A percentile compares a stretch with the other conserved stretches of the same genome.
Conservation (phyloP, 352 stramenopile genomes). For the Pythium brachiatum region DNA sequence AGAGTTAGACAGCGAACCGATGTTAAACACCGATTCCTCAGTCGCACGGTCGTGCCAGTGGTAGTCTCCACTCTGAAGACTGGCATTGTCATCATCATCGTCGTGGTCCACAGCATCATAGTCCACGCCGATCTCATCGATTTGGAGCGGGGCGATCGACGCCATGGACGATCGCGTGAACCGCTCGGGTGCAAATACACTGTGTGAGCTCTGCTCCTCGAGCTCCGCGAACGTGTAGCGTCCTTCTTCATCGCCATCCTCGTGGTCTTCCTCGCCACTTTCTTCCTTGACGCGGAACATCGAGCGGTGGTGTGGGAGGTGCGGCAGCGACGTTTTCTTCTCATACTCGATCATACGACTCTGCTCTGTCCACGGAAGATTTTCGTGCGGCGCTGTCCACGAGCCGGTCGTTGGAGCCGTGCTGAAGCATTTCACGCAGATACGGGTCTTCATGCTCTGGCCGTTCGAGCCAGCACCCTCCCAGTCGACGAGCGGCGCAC, state of each 20-base stretch:
- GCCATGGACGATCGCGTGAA: slow-evolving; percentile 25
- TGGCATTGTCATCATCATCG: slow-evolving; percentile 12
- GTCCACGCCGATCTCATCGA: slow-evolving; percentile 20
- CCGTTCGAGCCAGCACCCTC: slow-evolving; percentile 26
- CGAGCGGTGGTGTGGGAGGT: slow-evolving; percentile 6
- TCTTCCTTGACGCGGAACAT: slow-evolving; percentile 19
- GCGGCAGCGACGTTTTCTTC: slow-evolving; percentile 12
- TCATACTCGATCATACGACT: slow-evolving; percentile 13
- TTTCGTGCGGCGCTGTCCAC: slow-evolving; percentile 16
- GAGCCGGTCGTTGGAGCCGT: slow-evolving; percentile 24
- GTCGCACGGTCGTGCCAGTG: slow-evolving; percentile 15
- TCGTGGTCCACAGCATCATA: slow-evolving; percentile 5
- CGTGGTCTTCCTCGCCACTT: neutral
- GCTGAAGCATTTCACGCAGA: slow-evolving; percentile 57
- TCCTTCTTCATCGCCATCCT: slow-evolving; percentile 15
- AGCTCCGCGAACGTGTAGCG: slow-evolving; percentile 26
- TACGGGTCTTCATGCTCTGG: slow-evolving; percentile 44
- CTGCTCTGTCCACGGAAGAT: slow-evolving; percentile 23
- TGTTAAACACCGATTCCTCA: slow-evolving; percentile 24
- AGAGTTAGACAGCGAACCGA: slow-evolving; percentile 21
- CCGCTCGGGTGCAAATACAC: slow-evolving; percentile 25
- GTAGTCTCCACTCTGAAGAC: slow-evolving; percentile 19
- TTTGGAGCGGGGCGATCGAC: slow-evolving; percentile 17
- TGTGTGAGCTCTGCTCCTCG: slow-evolving; percentile 28
- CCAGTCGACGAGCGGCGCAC: slow-evolving; percentile 55